These are phyloP conservation scores for Suhomyces pyralidae DNA, from an alignment of 805 yeast species.

Conservation along the genomic window DNA sequence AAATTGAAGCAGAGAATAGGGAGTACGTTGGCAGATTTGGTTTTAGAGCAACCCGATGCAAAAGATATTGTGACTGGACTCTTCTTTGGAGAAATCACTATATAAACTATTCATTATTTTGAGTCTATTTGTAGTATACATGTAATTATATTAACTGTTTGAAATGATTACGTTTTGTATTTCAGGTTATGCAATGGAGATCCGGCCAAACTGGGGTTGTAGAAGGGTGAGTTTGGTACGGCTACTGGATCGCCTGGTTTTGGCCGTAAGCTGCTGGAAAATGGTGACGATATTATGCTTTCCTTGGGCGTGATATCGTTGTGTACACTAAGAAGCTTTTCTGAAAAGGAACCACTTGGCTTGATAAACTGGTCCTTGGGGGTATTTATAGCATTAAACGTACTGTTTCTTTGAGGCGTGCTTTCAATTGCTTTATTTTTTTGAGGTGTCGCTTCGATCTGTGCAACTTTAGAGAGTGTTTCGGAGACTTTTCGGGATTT, in stretches of 20 bases:
- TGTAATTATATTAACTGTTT: no score
- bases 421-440: conserved; percentile 23
- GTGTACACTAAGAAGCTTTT: not conserved
- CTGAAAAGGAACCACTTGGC: not conserved
- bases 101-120: not conserved
- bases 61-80: conserved; percentile 57
- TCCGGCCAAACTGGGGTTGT: conserved; percentile 1
- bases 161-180: not conserved
- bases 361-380: conserved; percentile 10
- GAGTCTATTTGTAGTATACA: not conserved
- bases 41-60: conserved; percentile 48
- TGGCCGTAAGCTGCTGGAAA: conserved; percentile 4
- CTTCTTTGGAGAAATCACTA: conserved; percentile 61
- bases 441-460: conserved; percentile 30
- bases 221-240: conserved; percentile 37
- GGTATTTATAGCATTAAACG: conserved; percentile 5
- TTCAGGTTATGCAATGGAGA: not conserved
- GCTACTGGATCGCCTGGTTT: conserved; percentile 39
- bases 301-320: conserved; percentile 2
- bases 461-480: conserved; percentile 3
- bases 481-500: not conserved
- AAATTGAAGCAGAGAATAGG: conserved; percentile 64
- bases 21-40: conserved; percentile 46
- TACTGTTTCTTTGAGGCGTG: conserved; percentile 21
- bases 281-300: not conserved